Base-by-base conservation (phyloP, 176 grass and related monocot species). In the Typha latifolia region DNA sequence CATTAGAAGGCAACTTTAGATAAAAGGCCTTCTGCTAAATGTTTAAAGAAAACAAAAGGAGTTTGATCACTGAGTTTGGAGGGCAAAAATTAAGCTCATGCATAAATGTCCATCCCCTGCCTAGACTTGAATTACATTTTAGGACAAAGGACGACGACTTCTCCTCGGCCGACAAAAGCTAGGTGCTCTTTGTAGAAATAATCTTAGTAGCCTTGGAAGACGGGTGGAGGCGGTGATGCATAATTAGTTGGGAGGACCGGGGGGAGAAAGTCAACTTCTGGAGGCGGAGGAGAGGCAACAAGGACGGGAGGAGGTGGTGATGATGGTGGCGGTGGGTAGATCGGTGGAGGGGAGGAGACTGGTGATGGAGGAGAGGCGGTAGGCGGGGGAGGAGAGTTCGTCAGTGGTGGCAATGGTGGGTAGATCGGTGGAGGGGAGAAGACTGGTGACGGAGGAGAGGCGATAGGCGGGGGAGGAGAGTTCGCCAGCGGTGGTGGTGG, bases 161-260 rank as follows among this genome's bases (percentile, higher is more conserved):
- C 52, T 57, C 19, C 3, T 19, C 9, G 19, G 52, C 2, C 15
- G 19, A 19, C 52, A 56, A 19, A 14, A 55, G 14, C 14, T 14
- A 12, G 3, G 12, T 14, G n/a, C 12, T 18, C n/a, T 64, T 16
- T 59, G 72, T 5, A 0, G 22, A 63, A n/a, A n/a, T n/a, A 4
- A 0, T 51, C 1, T 81, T 81, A 86, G 67, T 87, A 87, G 16
- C 84, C 84, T 75, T 63, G 67, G 63, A 79, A 82, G 14, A 68
- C 57, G 14, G 84, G 84, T 2, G 84, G 84, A 1, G 80, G 80
- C 0, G 80, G 84, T 0, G 80, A 82, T 0, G 63, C 63, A 1
- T 87, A 82, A 11, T 66, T 51, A 16, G 62, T 57, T 0, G 15
- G 27, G 19, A 70, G 31, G 76, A 87, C 68, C 0, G 84, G 84